phyloP scores from a whole-genome alignment of 345 rosid genomes.

The Salix arbutifolia region DNA sequence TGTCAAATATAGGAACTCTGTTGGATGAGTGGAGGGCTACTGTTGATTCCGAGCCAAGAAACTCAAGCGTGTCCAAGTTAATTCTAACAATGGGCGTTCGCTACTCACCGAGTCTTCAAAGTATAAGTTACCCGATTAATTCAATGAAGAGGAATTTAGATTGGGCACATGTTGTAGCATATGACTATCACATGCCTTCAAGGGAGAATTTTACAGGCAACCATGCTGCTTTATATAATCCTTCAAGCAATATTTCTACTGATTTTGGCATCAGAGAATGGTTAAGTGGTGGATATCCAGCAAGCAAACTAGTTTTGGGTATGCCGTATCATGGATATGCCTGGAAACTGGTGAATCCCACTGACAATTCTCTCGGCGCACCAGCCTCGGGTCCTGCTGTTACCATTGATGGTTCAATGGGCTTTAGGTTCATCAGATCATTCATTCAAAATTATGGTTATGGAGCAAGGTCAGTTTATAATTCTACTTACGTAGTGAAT shows the following conservation, averaged over 20 bases:
- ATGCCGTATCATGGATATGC: conserved; percentile 34
- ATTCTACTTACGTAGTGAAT: conserved; percentile 6
- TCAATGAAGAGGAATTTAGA: conserved; percentile 22
- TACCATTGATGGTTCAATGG: conserved; percentile 14
- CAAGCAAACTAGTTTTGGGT: conserved; percentile 26
- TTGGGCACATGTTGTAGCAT: conserved; percentile 28
- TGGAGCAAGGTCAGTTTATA: not conserved
- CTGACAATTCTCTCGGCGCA: conserved; percentile 12
- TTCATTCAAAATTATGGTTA: conserved; percentile 29
- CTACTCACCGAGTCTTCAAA: not conserved
- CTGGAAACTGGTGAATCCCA: conserved; percentile 20
- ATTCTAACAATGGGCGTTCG: conserved; percentile 19
- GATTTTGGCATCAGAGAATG: conserved; percentile 28
- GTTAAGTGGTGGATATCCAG: conserved; percentile 24
- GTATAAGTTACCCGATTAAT: conserved; percentile 20
- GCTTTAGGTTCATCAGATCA: conserved; percentile 17
- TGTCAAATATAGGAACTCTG: conserved; percentile 10
- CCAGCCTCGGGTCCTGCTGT: conserved; percentile 3
- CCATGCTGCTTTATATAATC: conserved; percentile 29
- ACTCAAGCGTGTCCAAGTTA: not conserved
- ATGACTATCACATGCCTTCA: conserved; percentile 26
- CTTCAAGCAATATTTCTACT: conserved; percentile 15
- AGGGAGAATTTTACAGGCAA: conserved; percentile 24
- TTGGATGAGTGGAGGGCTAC: conserved; percentile 28
- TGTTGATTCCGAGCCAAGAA: conserved; percentile 13